A percentile compares a stretch with the other conserved stretches of the same genome.
Evolutionary conservation across 768 basidiomycete species (phyloP).

Genomic region (Suillus paluster): DNA sequence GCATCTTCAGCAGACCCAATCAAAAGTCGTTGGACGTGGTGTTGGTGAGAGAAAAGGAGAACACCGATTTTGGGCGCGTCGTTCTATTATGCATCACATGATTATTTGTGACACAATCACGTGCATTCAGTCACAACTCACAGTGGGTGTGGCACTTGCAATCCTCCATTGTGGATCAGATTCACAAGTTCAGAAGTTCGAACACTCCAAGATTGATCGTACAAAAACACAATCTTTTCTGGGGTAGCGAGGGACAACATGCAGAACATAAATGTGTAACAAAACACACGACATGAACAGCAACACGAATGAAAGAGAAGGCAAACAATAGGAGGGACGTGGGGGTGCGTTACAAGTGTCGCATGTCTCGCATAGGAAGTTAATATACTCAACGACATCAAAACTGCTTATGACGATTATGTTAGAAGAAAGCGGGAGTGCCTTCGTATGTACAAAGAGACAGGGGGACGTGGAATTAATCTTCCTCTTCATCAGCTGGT

Average conservation of each 20-base stretch:
- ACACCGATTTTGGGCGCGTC: slow-evolving; percentile 7
- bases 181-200: neutral
- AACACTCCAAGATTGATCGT: slow-evolving; percentile 17
- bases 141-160: too few relatives aligned
- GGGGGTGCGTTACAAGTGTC: slow-evolving; percentile 19
- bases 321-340: slow-evolving; percentile 20
- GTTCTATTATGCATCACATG: neutral
- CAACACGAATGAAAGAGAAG: slow-evolving; percentile 17
- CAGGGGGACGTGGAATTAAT: slow-evolving; percentile 28
- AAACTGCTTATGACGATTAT: slow-evolving; percentile 22
- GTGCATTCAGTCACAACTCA: neutral
- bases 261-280: slow-evolving; percentile 23
- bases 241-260: slow-evolving; percentile 32
- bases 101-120: neutral
- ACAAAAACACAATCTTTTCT: slow-evolving; percentile 37
- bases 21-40: slow-evolving; percentile 3
- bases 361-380: slow-evolving; percentile 31
- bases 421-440: slow-evolving; percentile 15
- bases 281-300: slow-evolving; percentile 25
- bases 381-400: slow-evolving; percentile 25
- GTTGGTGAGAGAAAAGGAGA: neutral
- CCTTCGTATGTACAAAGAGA: slow-evolving; percentile 22
- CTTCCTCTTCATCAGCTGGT: slow-evolving; percentile 45
- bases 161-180: too few relatives aligned
- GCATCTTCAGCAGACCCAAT: slow-evolving; percentile 22